A percentile compares a stretch with the other conserved stretches of the same genome.
These are phyloP conservation scores for Cladosporium sp. DNA, from an alignment of 2,329 filamentous ascomycete genomes.

Conservation along the genomic window DNA sequence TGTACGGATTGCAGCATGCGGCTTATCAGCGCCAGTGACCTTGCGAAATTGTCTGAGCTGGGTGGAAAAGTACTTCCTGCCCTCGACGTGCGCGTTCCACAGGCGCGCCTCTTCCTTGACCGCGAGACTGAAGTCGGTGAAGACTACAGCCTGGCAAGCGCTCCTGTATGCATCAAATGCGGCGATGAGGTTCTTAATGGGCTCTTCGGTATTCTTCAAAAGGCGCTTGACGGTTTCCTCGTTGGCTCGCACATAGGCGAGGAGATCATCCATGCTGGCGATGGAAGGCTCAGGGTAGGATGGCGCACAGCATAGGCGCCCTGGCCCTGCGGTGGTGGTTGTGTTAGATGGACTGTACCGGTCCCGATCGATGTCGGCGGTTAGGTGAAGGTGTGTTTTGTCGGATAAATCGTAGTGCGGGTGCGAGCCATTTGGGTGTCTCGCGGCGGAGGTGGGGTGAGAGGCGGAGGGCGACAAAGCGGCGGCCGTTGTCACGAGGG, in stretches of 20 bases:
- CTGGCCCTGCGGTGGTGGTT: conserved; percentile 12
- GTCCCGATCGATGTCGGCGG: conserved; percentile 55
- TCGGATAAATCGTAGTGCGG: conserved; percentile 48
- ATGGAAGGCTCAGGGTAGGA: conserved; percentile 21
- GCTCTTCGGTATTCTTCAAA: conserved; percentile 29
- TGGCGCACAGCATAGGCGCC: conserved; percentile 31
- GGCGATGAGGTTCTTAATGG: conserved; percentile 27
- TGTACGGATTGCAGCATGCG: conserved; percentile 68
- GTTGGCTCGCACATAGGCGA: conserved; percentile 32
- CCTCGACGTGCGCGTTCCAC: conserved; percentile 75
- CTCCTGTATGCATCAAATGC: conserved; percentile 57
- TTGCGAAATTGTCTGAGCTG: conserved; percentile 57
- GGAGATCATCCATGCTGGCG: conserved; percentile 35
- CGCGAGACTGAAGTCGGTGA: conserved; percentile 67
- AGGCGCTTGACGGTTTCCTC: conserved; percentile 32
- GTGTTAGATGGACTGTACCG: conserved; percentile 35
- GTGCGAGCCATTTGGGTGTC: conserved; percentile 55
- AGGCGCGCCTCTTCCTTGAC: conserved; percentile 68
- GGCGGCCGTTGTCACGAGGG: conserved; percentile 22
- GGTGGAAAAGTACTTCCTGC: conserved; percentile 77
- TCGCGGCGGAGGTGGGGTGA: conserved; percentile 20
- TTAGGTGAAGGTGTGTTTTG: conserved; percentile 59
- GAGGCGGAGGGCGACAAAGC: conserved; percentile 11
- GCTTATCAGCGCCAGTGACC: conserved; percentile 42
- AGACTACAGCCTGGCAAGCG: conserved; percentile 70